A percentile compares a stretch with the other conserved stretches of the same genome.
Evolutionary conservation across 768 basidiomycete species (phyloP).

Genomic region (Tricholoma bakamatsutake): DNA sequence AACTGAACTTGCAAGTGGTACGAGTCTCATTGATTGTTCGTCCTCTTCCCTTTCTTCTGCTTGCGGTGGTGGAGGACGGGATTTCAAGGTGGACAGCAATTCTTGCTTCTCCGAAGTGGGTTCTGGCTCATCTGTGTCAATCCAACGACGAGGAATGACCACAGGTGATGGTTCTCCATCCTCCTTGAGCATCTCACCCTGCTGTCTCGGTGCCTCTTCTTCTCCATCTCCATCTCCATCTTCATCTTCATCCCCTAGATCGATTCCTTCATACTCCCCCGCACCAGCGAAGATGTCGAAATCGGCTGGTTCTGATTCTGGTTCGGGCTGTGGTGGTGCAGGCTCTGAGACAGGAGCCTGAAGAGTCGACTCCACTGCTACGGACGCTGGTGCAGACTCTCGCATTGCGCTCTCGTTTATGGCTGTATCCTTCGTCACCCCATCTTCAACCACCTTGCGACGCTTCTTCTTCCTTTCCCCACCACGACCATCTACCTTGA

Average conservation of each 20-base stretch:
- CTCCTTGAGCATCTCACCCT: neutral
- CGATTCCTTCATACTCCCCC: slow-evolving; percentile 75
- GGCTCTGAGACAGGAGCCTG: neutral
- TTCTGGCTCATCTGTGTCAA: slow-evolving; percentile 35
- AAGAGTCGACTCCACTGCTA: neutral
- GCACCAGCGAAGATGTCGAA: slow-evolving; percentile 86
- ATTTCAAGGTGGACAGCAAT: slow-evolving; percentile 9
- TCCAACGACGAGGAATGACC: slow-evolving; percentile 36
- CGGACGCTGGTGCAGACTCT: neutral
- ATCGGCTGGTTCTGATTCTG: slow-evolving; percentile 35
- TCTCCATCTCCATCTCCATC: slow-evolving; percentile 3
- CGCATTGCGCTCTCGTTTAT: slow-evolving; percentile 18
- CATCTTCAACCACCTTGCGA: slow-evolving; percentile 34
- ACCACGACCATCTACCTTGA: slow-evolving; percentile 30
- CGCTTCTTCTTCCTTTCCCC: slow-evolving; percentile 59
- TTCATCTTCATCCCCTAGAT: slow-evolving; percentile 44
- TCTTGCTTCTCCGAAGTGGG: slow-evolving; percentile 11
- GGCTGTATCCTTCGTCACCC: slow-evolving; percentile 16
- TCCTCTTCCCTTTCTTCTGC: slow-evolving; percentile 32
- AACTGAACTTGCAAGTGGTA: slow-evolving; percentile 72
- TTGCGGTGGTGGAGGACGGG: slow-evolving; percentile 4
- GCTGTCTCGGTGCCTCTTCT: neutral
- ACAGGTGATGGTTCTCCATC: slow-evolving; percentile 8
- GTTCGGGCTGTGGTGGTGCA: slow-evolving; percentile 20
- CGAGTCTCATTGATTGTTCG: slow-evolving; percentile 47